A percentile compares a stretch with the other conserved stretches of the same genome.
phyloP scores from a whole-genome alignment of 2,329 filamentous ascomycete species.

The Verticillium tricorpus region DNA sequence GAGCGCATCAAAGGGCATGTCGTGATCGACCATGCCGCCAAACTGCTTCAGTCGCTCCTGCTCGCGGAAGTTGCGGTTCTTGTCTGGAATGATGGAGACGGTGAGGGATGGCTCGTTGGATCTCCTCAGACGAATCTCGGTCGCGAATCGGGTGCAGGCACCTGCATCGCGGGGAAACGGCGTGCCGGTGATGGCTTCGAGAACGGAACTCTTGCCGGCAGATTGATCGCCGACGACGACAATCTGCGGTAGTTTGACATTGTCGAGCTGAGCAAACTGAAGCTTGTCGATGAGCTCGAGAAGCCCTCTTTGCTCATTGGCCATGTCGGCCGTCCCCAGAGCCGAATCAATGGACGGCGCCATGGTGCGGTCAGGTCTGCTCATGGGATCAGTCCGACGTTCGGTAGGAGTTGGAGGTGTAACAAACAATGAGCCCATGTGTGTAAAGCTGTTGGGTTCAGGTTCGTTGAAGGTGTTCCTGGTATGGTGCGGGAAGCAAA shows the following conservation, averaged over 20 bases:
- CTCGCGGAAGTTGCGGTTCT: constrained; percentile 38
- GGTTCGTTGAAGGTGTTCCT: neutral
- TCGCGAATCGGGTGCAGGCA: constrained; percentile 58
- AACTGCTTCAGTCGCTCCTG: constrained; percentile 43
- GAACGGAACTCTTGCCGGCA: constrained; percentile 58
- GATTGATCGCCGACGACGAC: constrained; percentile 63
- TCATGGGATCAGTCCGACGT: constrained; percentile 9
- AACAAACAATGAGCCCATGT: constrained; percentile 2
- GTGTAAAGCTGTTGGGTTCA: neutral
- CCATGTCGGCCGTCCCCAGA: constrained; percentile 43
- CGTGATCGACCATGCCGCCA: constrained; percentile 39
- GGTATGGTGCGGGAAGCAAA: neutral
- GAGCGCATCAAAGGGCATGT: constrained; percentile 43
- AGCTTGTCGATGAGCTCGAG: constrained; percentile 54
- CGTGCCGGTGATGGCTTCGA: constrained; percentile 60
- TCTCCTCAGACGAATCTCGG: constrained; percentile 52
- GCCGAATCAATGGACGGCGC: constrained; percentile 41
- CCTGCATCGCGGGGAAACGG: constrained; percentile 56
- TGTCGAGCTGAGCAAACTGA: constrained; percentile 47
- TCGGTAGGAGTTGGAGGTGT: neutral
- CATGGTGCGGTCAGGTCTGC: constrained; percentile 21
- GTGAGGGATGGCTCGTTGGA: constrained; percentile 38
- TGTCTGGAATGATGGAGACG: constrained; percentile 53
- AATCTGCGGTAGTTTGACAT: constrained; percentile 54
- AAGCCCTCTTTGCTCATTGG: constrained; percentile 50